phyloP scores from a whole-genome alignment of 768 basidiomycete genomes.

The Pleurotus djamor region DNA sequence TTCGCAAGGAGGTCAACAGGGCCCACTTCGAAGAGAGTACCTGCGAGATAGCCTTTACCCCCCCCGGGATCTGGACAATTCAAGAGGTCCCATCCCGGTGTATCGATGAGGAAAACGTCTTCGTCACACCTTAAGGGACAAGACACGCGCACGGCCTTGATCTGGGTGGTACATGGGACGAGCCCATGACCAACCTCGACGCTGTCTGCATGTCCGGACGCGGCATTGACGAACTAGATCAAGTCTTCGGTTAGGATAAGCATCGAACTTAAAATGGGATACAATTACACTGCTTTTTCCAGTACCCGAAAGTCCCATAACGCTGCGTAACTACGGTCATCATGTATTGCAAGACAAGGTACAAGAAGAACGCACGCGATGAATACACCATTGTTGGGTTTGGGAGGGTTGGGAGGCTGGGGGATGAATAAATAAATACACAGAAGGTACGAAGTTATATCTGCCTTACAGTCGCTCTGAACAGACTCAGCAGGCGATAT shows the following conservation, averaged over 20 bases:
- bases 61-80: not conserved
- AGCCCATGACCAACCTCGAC: not conserved
- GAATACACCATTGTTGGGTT: not conserved
- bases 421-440: not conserved
- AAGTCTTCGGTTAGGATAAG: not conserved
- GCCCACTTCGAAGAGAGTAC: not conserved
- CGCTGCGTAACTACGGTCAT: not conserved
- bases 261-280: not conserved
- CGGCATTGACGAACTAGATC: slow-evolving; percentile 1
- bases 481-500: not conserved
- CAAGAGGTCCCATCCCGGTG: slow-evolving; percentile 9
- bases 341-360: not conserved
- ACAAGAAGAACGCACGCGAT: not conserved
- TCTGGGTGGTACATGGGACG: not conserved
- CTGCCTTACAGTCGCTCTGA: not conserved
- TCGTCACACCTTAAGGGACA: not conserved
- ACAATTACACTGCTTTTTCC: slow-evolving; percentile 5
- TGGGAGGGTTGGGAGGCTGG: not conserved
- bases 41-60: not conserved
- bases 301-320: not conserved
- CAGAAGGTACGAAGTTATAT: not conserved
- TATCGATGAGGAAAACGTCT: slow-evolving; percentile 6
- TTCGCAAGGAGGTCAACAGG: not conserved
- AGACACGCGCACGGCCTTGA: not conserved
- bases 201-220: not conserved